Evolutionary conservation across 139 green algal genomes (phyloP), one percentile per base, ranked within the genome.

Genomic region (Raphidocelis subcapitata): DNA sequence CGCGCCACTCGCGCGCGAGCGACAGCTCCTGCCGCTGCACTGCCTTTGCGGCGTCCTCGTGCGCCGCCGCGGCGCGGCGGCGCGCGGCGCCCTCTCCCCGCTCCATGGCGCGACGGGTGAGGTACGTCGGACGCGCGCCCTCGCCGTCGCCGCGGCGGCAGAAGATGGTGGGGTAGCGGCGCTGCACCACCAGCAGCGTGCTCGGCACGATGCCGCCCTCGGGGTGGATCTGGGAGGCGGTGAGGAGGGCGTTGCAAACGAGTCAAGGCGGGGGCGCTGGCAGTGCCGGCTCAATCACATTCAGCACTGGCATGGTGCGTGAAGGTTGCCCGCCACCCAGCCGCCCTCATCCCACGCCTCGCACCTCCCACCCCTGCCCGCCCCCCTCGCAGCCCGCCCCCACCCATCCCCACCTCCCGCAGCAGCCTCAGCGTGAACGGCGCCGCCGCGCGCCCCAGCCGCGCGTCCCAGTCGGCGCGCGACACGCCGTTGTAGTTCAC

Each of bases 401-500:
- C n/a, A n/a, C n/a, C n/a, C n/a, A n/a, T n/a, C n/a, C n/a, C 12
- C 26, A 60, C 41, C 55, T 31, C 26, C 18, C 36, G 29, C n/a
- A 83, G 57, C 3, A 70, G 77, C 72, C 79, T 68, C 32, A 87
- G 75, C 23, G 71, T 76, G 44, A 69, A 44, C 29, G 64, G 64
- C 21, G 35, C 26, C 35, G 49, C 35, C 52, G 67, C 70, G 5
- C 51, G 47, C 15, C 80, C 80, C 63, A 85, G 72, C 67, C 56
- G 33, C 0, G 56, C 67, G 51, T 82, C 80, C 75, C 80, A 82
- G 14, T 51, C 35, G 31, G 63, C 71, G 0, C 75, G 80, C 41
- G 46, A 71, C 29, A 52, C 28, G 31, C 80, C 81, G 65, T 90
- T 90, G 69, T 36, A 75, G 3, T 67, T 65, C n/a, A 90, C 51